phyloP scores from a whole-genome alignment of 352 stramenopile species.

The Pythium graminicola region DNA sequence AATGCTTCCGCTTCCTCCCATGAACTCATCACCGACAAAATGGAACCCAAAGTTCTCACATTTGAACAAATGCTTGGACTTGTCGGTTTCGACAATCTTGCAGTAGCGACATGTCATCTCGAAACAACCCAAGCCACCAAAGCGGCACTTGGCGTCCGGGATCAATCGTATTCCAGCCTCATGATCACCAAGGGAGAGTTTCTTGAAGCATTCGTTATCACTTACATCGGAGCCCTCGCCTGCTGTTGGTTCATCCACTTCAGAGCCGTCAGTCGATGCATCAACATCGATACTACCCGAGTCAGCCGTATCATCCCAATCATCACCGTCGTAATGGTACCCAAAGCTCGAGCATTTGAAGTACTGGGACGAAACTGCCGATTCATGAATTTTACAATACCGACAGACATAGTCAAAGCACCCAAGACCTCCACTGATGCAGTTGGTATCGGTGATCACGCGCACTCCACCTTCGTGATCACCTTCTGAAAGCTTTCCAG shows the following conservation, averaged over 20 bases:
- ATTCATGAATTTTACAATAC: constrained; percentile 10
- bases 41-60: constrained; percentile 13
- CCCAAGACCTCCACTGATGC: constrained; percentile 10
- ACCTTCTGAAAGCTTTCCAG: constrained; percentile 5
- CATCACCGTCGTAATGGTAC: constrained; percentile 8
- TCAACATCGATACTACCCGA: constrained; percentile 2
- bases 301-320: no score
- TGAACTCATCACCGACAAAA: constrained; percentile 16
- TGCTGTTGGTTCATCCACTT: no score
- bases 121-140: constrained; percentile 27
- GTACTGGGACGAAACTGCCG: neutral
- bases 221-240: neutral
- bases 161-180: constrained; percentile 9
- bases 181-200: constrained; percentile 14
- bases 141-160: constrained; percentile 15
- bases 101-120: constrained; percentile 24
- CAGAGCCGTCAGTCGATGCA: neutral
- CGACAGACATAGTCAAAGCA: constrained; percentile 13
- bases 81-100: constrained; percentile 12
- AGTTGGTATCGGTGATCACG: constrained; percentile 16
- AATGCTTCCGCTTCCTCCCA: constrained; percentile 2
- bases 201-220: neutral
- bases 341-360: constrained; percentile 12
- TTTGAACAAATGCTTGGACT: constrained; percentile 9
- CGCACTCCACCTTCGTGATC: constrained; percentile 18